Percentiles rank a stretch among this genome's conserved stretches.
phyloP scores from a whole-genome alignment of 208 protist species.

The Leishmania major region DNA sequence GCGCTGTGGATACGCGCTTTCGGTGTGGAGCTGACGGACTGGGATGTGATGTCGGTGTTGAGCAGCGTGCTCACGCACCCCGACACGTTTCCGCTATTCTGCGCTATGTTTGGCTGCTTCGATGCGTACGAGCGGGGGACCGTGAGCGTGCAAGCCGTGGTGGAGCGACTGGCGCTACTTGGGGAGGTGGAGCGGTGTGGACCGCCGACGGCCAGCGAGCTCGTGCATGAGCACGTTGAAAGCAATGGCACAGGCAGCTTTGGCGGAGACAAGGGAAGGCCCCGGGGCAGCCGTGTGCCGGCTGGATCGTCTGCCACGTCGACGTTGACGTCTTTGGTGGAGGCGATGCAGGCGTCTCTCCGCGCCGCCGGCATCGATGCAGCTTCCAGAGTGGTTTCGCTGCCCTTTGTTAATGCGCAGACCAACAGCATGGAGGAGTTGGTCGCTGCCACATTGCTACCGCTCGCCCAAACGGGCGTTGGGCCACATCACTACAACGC shows the following conservation, averaged over 20 bases:
- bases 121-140: constrained; percentile 37
- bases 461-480: constrained; percentile 27
- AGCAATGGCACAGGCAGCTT: not conserved
- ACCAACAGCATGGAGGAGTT: constrained; percentile 45
- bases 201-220: not conserved
- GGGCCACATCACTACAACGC: constrained; percentile 47
- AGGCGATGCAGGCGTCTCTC: constrained; percentile 60
- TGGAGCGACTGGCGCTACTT: constrained; percentile 47
- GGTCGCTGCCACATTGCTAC: constrained; percentile 41
- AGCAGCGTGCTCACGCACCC: constrained; percentile 42
- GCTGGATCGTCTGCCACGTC: not conserved
- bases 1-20: constrained; percentile 80
- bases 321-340: constrained; percentile 26
- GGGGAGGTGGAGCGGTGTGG: constrained; percentile 19
- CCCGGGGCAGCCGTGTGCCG: not conserved
- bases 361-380: constrained; percentile 35
- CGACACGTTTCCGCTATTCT: constrained; percentile 69
- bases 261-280: not conserved
- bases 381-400: constrained; percentile 26
- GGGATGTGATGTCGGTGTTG: constrained; percentile 72
- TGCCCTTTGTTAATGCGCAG: constrained; percentile 68
- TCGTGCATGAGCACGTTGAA: not conserved
- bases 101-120: constrained; percentile 51
- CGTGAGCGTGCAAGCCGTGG: constrained; percentile 52
- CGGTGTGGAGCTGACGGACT: constrained; percentile 66